Evolutionary conservation across 2,329 filamentous ascomycete species (phyloP).

Genomic region (Claviceps pazoutovae): DNA sequence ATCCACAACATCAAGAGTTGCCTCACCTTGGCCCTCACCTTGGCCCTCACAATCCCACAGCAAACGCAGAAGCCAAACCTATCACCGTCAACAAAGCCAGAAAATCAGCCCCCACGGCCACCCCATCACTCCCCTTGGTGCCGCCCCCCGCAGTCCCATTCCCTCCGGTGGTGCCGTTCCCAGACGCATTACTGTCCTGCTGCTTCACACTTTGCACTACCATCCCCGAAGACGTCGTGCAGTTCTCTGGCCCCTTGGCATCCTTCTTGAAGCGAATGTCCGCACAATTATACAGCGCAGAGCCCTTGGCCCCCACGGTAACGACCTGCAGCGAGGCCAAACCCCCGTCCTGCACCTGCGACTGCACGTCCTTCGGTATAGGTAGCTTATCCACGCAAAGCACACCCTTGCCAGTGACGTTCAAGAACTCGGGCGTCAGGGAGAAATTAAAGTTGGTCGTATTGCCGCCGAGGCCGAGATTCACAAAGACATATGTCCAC

Average conservation of each 20-base stretch:
- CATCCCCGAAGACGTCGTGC: conserved; percentile 27
- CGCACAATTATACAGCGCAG: conserved; percentile 61
- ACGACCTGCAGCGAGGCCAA: conserved; percentile 57
- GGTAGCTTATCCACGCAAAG: conserved; percentile 51
- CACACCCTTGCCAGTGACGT: conserved; percentile 43
- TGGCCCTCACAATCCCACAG: conserved; percentile 18
- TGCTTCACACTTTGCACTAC: conserved; percentile 20
- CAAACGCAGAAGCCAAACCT: conserved; percentile 25
- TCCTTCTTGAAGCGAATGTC: conserved; percentile 53
- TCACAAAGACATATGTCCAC: conserved; percentile 40
- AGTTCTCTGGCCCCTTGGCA: conserved; percentile 29
- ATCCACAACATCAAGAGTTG: background rate
- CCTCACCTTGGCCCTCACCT: conserved; percentile 6
- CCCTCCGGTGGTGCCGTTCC: background rate
- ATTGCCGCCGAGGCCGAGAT: conserved; percentile 36
- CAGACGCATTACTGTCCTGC: conserved; percentile 8
- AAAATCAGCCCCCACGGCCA: conserved; percentile 11
- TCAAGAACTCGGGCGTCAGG: conserved; percentile 44
- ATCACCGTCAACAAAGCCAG: conserved; percentile 21
- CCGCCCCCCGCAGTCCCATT: background rate
- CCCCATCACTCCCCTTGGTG: conserved; percentile 11
- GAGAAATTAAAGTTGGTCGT: conserved; percentile 55
- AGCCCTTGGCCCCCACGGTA: conserved; percentile 41
- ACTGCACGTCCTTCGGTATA: conserved; percentile 35
- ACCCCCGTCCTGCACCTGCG: conserved; percentile 36